Conservation (phyloP, 257 asterid genomes). For the Petrea volubilis region DNA sequence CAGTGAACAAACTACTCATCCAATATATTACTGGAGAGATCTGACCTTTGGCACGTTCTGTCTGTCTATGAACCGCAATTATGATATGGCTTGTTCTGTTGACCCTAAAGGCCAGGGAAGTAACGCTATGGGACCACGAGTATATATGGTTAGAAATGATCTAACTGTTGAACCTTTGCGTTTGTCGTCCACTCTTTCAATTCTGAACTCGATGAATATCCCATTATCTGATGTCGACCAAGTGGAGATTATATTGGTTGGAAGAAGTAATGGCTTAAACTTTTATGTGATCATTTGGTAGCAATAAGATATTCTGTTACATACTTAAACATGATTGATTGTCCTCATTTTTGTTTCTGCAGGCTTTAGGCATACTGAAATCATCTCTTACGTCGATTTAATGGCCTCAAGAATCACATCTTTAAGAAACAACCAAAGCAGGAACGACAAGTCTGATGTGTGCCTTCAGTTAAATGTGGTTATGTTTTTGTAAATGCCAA, state of each 20-base stretch:
- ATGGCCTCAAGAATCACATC: neutral
- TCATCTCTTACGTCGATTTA: slow-evolving; percentile 23
- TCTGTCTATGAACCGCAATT: neutral
- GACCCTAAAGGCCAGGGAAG: slow-evolving; percentile 16
- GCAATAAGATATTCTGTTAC: neutral
- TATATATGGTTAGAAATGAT: slow-evolving; percentile 21
- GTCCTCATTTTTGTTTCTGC: neutral
- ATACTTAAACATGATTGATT: neutral
- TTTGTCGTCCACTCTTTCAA: neutral
- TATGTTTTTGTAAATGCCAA: no score
- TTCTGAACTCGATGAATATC: neutral
- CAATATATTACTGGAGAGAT: neutral
- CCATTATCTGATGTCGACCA: slow-evolving; percentile 20
- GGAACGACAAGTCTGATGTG: neutral
- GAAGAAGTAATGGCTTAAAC: slow-evolving; percentile 18
- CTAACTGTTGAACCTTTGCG: slow-evolving; percentile 13
- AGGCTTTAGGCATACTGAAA: slow-evolving; percentile 27
- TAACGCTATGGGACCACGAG: slow-evolving; percentile 9
- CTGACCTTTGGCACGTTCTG: neutral
- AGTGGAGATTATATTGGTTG: slow-evolving; percentile 17
- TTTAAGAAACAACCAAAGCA: slow-evolving; percentile 16
- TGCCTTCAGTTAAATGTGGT: no score
- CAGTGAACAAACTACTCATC: neutral
- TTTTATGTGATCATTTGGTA: neutral
- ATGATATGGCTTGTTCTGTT: neutral